phyloP scores from a whole-genome alignment of 352 stramenopile species.

The Lagenidium sp. region DNA sequence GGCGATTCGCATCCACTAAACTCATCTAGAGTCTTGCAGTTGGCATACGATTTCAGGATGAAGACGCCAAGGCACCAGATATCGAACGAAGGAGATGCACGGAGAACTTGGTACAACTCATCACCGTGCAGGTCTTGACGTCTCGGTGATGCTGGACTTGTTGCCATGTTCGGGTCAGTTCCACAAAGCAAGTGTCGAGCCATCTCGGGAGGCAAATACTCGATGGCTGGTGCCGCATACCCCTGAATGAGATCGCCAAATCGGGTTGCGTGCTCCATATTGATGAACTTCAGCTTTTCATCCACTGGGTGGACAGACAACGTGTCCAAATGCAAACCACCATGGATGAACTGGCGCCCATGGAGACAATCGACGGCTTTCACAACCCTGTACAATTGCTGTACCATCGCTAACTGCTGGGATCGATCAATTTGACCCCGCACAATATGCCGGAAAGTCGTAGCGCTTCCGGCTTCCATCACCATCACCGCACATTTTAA shows the following conservation, averaged over 20 bases:
- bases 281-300: constrained; percentile 32
- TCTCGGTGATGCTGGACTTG: constrained; percentile 2
- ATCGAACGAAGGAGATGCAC: constrained; percentile 29
- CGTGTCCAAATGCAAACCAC: constrained; percentile 29
- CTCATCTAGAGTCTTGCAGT: constrained; percentile 32
- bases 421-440: constrained; percentile 22
- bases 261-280: constrained; percentile 33
- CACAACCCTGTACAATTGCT: constrained; percentile 28
- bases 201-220: constrained; percentile 43
- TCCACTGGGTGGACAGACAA: constrained; percentile 26
- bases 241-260: constrained; percentile 15
- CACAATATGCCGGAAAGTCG: constrained; percentile 25
- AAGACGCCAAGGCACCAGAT: constrained; percentile 53
- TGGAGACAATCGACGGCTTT: constrained; percentile 36
- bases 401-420: constrained; percentile 16
- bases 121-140: constrained; percentile 2
- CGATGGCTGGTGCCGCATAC: constrained; percentile 9
- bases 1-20: constrained; percentile 24
- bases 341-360: constrained; percentile 37
- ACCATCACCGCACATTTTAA: constrained; percentile 42
- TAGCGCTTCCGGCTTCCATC: constrained; percentile 26
- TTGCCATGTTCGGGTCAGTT: constrained; percentile 4
- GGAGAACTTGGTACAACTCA: constrained; percentile 11
- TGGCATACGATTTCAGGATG: constrained; percentile 45
- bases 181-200: constrained; percentile 24